A percentile compares a stretch with the other conserved stretches of the same genome.
These are phyloP conservation scores for Extremus antarcticus DNA, from an alignment of 495 filamentous ascomycete genomes.

Conservation along the genomic window DNA sequence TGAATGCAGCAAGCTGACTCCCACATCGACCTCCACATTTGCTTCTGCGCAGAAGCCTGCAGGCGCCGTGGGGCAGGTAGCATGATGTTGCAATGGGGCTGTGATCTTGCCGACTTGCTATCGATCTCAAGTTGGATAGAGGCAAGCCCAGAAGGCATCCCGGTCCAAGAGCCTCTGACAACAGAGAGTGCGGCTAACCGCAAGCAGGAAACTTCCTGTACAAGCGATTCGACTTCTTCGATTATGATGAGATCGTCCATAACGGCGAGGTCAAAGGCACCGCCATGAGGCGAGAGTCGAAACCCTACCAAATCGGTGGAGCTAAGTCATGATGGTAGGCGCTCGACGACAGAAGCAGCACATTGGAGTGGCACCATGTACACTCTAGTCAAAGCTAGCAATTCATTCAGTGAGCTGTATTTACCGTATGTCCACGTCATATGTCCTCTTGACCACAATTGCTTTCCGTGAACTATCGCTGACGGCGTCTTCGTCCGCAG, in stretches of 20 bases:
- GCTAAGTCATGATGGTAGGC: no score
- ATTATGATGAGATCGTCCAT: background rate
- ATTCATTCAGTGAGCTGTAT: background rate
- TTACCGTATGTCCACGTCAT: background rate
- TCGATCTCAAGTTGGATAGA: slow-evolving; percentile 11
- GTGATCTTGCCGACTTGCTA: slow-evolving; percentile 15
- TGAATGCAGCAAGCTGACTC: background rate
- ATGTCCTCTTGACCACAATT: background rate
- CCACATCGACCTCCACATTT: slow-evolving; percentile 13
- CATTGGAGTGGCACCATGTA: no score
- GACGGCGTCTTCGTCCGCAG: background rate
- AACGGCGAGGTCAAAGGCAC: background rate
- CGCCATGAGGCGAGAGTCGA: background rate
- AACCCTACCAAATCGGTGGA: no score
- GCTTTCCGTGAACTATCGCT: background rate
- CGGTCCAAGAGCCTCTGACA: background rate
- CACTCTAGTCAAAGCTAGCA: no score
- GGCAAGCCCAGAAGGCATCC: slow-evolving; percentile 5
- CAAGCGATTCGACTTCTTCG: slow-evolving; percentile 11
- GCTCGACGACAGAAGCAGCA: no score
- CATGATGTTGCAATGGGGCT: slow-evolving; percentile 18
- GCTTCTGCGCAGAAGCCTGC: slow-evolving; percentile 9
- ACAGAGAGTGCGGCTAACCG: background rate
- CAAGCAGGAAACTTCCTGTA: slow-evolving; percentile 9
- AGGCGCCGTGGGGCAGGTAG: slow-evolving; percentile 10